Conservation (phyloP, 345 rosid species). For the Acer negundo region DNA sequence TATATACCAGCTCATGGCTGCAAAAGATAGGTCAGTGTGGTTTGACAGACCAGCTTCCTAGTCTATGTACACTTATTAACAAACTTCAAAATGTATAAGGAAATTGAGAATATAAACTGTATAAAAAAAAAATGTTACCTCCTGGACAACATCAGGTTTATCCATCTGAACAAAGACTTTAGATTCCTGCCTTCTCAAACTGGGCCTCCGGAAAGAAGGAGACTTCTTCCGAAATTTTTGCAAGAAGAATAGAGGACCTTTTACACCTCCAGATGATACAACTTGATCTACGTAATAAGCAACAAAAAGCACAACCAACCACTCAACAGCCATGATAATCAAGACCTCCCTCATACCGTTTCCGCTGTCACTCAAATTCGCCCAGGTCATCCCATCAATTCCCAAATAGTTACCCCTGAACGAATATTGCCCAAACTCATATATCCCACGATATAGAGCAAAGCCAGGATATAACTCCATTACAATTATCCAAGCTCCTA, state of each 20-base stretch:
- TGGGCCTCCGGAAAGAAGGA: conserved; percentile 48
- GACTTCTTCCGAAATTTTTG: conserved; percentile 40
- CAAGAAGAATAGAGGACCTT: conserved; percentile 53
- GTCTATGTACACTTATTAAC: not conserved
- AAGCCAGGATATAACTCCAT: conserved; percentile 92
- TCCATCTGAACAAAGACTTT: conserved; percentile 67
- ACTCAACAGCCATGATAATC: conserved; percentile 66
- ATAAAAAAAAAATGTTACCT: conserved; percentile 50
- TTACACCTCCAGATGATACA: conserved; percentile 52
- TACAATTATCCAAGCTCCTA: conserved; percentile 67
- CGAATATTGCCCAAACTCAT: conserved; percentile 67
- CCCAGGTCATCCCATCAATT: conserved; percentile 75
- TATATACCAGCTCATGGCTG: not conserved
- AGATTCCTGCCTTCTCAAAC: conserved; percentile 60
- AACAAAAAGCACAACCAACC: conserved; percentile 58
- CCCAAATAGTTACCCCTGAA: conserved; percentile 49
- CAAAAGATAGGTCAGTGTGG: not conserved
- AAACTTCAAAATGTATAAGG: not conserved
- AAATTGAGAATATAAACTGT: not conserved
- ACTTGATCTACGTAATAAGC: conserved; percentile 78
- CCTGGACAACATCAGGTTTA: conserved; percentile 75
- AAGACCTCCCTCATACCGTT: conserved; percentile 68
- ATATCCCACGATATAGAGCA: conserved; percentile 79
- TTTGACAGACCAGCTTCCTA: not conserved
- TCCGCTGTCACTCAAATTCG: conserved; percentile 49